Evolutionary conservation across 192 early-diverging fungal species (phyloP), one percentile per base, ranked within the genome.

Genomic region (Backusella luteola): DNA sequence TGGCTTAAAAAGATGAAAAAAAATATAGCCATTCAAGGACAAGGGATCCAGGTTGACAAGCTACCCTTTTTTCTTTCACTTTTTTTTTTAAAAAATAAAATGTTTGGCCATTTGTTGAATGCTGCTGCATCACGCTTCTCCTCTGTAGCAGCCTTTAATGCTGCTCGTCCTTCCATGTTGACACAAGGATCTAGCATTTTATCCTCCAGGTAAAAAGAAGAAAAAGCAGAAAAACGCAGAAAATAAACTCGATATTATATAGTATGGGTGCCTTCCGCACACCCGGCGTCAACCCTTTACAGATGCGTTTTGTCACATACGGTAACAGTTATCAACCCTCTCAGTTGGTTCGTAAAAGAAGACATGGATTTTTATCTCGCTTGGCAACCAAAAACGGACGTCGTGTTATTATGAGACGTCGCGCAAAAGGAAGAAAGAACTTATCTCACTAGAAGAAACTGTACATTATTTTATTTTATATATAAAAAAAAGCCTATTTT

Each of bases 251-350:
- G 32, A 32, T 32, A 32, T 32, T 32, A 44, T 5, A 44, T 44
- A 52, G 71, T 26, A 35, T 73, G 56, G 42, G 9, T 34, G 29
- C 38, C 3, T 68, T 59, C 34, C 67, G 74, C 26, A 32, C 34
- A 29, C 26, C 59, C 42, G 53, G 63, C 74, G 59, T 71, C 42
- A 39, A 34, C 46, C 17, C 69, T 2, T 17, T 69, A 46, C 93
- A 93, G 76, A 85, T 88, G 56, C 94, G 96, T 53, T 95, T 89
- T 79, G 88, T 87, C 34, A 92, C 95, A 4, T 96, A 90, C 77
- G 98, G 98, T 67, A 90, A 92, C 76, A 94, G 94, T 73, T 99
- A 97, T 84, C 96, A 97, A 84, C 98, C 98, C 12, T 93, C 90
- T 76, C 94, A 94, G 69, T 76, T 96, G 14, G 93, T 94, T 68